phyloP scores from a whole-genome alignment of 1,139 yeast genomes.

The Hyphopichia pseudoburtonii region DNA sequence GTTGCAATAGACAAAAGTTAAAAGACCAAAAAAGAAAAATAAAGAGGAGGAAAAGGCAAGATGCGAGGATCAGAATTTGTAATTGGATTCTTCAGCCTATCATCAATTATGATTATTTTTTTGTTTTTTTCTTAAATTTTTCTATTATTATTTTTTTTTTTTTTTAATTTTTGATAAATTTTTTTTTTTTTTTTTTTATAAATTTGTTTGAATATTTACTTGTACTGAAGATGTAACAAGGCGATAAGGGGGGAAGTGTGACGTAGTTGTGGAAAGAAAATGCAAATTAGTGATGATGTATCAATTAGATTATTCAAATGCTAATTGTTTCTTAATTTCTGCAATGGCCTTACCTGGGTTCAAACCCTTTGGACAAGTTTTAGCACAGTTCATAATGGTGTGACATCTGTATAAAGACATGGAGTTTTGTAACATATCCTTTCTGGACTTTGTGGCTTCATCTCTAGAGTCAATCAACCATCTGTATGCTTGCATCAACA shows the following conservation, averaged over 20 bases:
- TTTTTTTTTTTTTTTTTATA: background rate
- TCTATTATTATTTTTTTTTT: background rate
- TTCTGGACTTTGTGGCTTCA: slow-evolving; percentile 79
- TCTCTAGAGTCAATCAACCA: slow-evolving; percentile 99
- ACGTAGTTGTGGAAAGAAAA: background rate
- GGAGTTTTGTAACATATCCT: slow-evolving; percentile 89
- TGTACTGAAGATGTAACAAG: background rate
- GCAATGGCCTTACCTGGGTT: slow-evolving; percentile 99
- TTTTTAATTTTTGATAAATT: background rate
- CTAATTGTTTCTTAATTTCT: slow-evolving; percentile 91
- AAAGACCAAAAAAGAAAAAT: no score
- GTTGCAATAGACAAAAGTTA: no score
- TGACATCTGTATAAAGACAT: slow-evolving; percentile 99
- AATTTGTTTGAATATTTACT: background rate
- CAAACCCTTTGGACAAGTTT: slow-evolving; percentile 98
- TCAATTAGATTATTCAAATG: slow-evolving; percentile 55
- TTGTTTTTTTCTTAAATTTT: no score
- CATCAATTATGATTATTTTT: no score
- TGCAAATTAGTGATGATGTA: background rate
- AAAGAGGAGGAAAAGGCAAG: no score
- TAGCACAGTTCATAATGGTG: slow-evolving; percentile 97
- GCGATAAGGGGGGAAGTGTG: background rate
- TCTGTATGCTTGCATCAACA: slow-evolving; percentile 97
- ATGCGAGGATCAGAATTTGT: no score
- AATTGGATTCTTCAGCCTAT: no score